Evolutionary conservation across 1,284 basidiomycete species (phyloP).

Genomic region (Pisolithus thermaeus): DNA sequence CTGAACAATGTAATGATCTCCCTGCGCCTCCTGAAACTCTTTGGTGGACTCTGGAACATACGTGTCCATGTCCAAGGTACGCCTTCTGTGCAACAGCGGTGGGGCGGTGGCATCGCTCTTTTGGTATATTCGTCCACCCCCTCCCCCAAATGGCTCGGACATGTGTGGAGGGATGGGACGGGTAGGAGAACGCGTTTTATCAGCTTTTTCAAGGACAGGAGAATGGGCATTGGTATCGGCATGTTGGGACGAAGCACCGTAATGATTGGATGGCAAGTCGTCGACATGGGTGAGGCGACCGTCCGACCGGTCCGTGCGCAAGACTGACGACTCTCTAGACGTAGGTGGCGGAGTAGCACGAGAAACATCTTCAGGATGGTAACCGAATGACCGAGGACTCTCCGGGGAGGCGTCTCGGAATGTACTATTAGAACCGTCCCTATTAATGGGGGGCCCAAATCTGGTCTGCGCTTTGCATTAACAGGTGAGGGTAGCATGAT

Average conservation of each 20-base stretch:
- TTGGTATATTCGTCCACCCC: neutral
- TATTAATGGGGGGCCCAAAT: slow-evolving; percentile 27
- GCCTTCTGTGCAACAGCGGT: slow-evolving; percentile 4
- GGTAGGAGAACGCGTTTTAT: slow-evolving; percentile 1
- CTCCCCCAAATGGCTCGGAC: slow-evolving; percentile 4
- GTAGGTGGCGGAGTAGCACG: slow-evolving; percentile 24
- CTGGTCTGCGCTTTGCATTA: slow-evolving; percentile 20
- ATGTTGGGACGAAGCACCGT: slow-evolving; percentile 13
- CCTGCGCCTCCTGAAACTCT: slow-evolving; percentile 9
- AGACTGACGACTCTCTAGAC: slow-evolving; percentile 27
- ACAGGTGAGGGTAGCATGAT: neutral
- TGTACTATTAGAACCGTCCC: slow-evolving; percentile 12
- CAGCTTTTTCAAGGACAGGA: slow-evolving; percentile 1
- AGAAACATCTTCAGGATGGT: slow-evolving; percentile 12
- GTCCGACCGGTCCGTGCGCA: slow-evolving; percentile 10
- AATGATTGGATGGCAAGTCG: neutral
- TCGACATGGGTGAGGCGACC: neutral
- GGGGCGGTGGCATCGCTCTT: slow-evolving; percentile 4
- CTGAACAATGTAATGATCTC: slow-evolving; percentile 3
- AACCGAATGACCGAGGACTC: slow-evolving; percentile 9
- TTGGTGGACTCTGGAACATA: slow-evolving; percentile 8
- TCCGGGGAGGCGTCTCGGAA: slow-evolving; percentile 14
- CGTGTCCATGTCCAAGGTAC: slow-evolving; percentile 5
- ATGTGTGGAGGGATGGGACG: neutral
- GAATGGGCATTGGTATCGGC: slow-evolving; percentile 6